Evolutionary conservation across 441 rosid genomes (phyloP).

Genomic region (Euphorbia schlechtendalii): DNA sequence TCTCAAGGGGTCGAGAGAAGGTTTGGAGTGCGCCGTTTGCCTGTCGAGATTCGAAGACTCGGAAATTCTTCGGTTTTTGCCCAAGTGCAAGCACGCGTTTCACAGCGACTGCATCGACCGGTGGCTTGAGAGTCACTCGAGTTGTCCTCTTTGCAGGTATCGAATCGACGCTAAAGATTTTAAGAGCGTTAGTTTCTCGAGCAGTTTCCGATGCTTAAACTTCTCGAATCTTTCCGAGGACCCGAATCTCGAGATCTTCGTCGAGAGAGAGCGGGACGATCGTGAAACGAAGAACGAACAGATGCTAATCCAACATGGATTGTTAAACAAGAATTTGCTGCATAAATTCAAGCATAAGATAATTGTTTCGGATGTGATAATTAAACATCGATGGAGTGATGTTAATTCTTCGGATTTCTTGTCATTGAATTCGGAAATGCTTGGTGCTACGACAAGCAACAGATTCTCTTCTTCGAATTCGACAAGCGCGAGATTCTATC

Average conservation of each 20-base stretch:
- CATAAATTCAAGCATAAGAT: constrained; percentile 45
- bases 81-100: constrained; percentile 84
- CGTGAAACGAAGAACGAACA: constrained; percentile 19
- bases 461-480: constrained; percentile 23
- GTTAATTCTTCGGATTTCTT: constrained; percentile 47
- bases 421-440: constrained; percentile 44
- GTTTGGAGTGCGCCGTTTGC: constrained; percentile 82
- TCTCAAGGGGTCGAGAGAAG: constrained; percentile 55
- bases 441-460: constrained; percentile 25
- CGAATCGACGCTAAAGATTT: constrained; percentile 60
- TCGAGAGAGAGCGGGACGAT: constrained; percentile 36
- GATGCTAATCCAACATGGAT: constrained; percentile 15
- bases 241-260: constrained; percentile 30
- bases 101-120: constrained; percentile 77
- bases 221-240: constrained; percentile 30
- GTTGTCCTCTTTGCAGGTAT: constrained; percentile 81
- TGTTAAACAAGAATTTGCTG: constrained; percentile 10
- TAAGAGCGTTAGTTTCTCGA: constrained; percentile 18
- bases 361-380: constrained; percentile 33
- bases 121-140: constrained; percentile 79
- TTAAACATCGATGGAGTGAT: constrained; percentile 53
- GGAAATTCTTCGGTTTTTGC: constrained; percentile 53
- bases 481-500: constrained; percentile 12
- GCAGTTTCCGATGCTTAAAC: constrained; percentile 23
- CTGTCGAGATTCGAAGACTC: constrained; percentile 48